Percentiles rank a stretch among this genome's conserved stretches.
phyloP scores from a whole-genome alignment of 2,329 filamentous ascomycete genomes.

The Aspergillus calidoustus region DNA sequence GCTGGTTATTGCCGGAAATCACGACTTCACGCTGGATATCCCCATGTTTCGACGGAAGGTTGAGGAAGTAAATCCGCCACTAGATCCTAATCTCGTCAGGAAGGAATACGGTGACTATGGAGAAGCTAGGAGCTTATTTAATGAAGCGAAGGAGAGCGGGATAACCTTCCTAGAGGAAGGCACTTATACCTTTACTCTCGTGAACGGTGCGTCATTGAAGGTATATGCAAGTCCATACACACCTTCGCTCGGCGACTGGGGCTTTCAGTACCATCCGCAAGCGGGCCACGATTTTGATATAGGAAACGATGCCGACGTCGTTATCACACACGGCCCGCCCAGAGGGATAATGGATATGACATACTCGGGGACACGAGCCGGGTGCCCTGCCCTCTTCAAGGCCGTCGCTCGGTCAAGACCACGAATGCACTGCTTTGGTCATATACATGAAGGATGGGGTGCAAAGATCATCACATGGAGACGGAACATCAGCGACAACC shows the following conservation, averaged over 20 bases:
- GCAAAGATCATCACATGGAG: slow-evolving; percentile 60
- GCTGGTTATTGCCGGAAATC: slow-evolving; percentile 61
- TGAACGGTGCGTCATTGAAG: slow-evolving; percentile 55
- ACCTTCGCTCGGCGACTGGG: slow-evolving; percentile 53
- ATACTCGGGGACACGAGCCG: slow-evolving; percentile 32
- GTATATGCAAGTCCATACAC: slow-evolving; percentile 62
- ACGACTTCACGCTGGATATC: slow-evolving; percentile 54
- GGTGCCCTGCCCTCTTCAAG: slow-evolving; percentile 38
- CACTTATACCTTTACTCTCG: slow-evolving; percentile 51
- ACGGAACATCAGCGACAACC: slow-evolving; percentile 29
- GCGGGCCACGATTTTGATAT: slow-evolving; percentile 45
- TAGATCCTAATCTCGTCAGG: slow-evolving; percentile 33
- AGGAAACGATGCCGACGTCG: slow-evolving; percentile 47
- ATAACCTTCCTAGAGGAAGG: slow-evolving; percentile 59
- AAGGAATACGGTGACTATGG: slow-evolving; percentile 48
- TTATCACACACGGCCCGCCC: slow-evolving; percentile 62
- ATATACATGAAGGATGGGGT: slow-evolving; percentile 60
- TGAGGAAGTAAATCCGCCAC: slow-evolving; percentile 28
- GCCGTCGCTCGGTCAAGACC: slow-evolving; percentile 38
- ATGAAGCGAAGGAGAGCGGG: slow-evolving; percentile 41
- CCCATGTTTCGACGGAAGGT: slow-evolving; percentile 42
- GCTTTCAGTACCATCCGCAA: slow-evolving; percentile 53
- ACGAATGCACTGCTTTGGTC: slow-evolving; percentile 47
- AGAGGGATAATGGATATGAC: slow-evolving; percentile 56
- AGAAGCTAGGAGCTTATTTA: slow-evolving; percentile 47